Conservation (phyloP, 2,329 filamentous ascomycete species). For the Phoma sp. region DNA sequence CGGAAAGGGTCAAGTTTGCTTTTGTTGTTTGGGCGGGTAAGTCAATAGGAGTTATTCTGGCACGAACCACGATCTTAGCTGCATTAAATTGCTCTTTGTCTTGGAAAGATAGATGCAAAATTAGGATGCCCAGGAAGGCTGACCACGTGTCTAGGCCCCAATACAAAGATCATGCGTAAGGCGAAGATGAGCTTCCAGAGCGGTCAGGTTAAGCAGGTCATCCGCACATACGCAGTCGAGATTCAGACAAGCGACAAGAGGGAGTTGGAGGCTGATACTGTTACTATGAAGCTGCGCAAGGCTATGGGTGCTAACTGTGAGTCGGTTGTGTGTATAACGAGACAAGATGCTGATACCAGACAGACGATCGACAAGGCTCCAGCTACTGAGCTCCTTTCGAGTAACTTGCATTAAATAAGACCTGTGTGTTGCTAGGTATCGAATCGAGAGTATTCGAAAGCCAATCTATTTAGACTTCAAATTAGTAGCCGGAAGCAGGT, state of each 20-base stretch:
- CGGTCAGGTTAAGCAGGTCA: slow-evolving; percentile 67
- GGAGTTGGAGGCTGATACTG: slow-evolving; percentile 67
- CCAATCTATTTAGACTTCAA: neutral
- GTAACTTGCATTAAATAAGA: neutral
- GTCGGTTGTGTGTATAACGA: slow-evolving; percentile 8
- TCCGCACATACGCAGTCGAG: slow-evolving; percentile 69
- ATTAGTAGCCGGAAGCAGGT: no score
- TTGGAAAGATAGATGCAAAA: neutral
- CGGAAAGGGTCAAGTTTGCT: slow-evolving; percentile 70
- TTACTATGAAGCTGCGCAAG: slow-evolving; percentile 67
- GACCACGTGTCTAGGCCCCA: slow-evolving; percentile 30
- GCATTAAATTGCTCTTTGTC: neutral
- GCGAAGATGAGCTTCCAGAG: slow-evolving; percentile 72
- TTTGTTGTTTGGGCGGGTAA: slow-evolving; percentile 73
- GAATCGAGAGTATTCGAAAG: neutral
- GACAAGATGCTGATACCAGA: slow-evolving; percentile 1
- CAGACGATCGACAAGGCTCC: slow-evolving; percentile 31
- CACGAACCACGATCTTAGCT: neutral
- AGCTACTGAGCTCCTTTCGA: slow-evolving; percentile 16
- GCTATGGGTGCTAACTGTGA: slow-evolving; percentile 75
- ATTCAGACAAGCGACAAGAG: slow-evolving; percentile 65
- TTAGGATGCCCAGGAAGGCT: neutral
- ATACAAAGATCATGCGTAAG: slow-evolving; percentile 72
- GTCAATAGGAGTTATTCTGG: slow-evolving; percentile 12
- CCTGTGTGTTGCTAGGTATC: neutral